Evolutionary conservation across 768 basidiomycete genomes (phyloP), one percentile per base, ranked within the genome.

Genomic region (Tylopilus sp.): DNA sequence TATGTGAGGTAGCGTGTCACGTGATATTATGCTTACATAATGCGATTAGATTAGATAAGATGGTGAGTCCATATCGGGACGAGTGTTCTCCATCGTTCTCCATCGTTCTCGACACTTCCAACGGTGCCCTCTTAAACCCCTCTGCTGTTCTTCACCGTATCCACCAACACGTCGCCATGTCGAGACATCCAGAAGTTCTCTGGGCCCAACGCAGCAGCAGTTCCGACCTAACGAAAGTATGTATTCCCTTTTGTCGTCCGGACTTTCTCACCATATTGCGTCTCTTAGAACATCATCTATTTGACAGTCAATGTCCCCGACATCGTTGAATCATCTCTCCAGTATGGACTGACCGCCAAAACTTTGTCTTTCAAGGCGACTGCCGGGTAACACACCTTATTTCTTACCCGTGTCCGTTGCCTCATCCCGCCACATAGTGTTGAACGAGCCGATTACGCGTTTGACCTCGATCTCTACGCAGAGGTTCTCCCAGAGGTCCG

Each of bases 141-240:
- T 20, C 20, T 47, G 28, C 25, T 17, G 20, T 22, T 45, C 49
- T 25, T 48, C 55, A 10, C 48, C 52, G 26, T 22, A 10, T 10
- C 21, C 41, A 47, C 2, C 59, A 55, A 49, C 57, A 33, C 56
- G 21, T 56, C 47, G 40, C 56, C 51, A 79, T 78, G 78, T 22
- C 74, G 26, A 61, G 53, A 17, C 91, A 92, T 70, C 95, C 95
- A 33, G 93, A 97, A 72, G 76, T 95, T 31, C 79, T 94, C 2
- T 98, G 95, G 93, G 95, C 95, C 41, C 95, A 98, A 72, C 83
- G 95, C 60, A 91, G 86, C 76, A 88, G 83, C 36, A 78, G 70
- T 15, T 62, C 75, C 11, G 79, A 75, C 13, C 75, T 81, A 28
- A 77, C 76, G 42, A 94, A 94, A 77, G 94, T 90, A 41, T 0